Conservation (phyloP, 257 asterid species). For the Solanum virginianum region DNA sequence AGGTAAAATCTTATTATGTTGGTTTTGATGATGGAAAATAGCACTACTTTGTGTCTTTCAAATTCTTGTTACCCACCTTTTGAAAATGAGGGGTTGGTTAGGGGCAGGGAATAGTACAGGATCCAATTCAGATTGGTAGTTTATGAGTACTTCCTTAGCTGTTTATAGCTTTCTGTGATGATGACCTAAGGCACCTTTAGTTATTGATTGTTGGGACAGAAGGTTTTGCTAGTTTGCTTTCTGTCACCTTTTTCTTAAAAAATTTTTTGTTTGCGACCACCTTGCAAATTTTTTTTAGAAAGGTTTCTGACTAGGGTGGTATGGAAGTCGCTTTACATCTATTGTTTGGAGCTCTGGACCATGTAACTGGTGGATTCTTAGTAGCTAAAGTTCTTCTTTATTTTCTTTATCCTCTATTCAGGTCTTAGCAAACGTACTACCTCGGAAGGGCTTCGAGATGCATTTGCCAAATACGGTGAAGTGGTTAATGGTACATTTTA, state of each 20-base stretch:
- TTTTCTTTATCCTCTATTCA: slow-evolving; percentile 11
- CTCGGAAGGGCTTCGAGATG: slow-evolving; percentile 58
- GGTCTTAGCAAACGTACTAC: slow-evolving; percentile 94
- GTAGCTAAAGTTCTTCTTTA: background rate
- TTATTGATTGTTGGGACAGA: background rate
- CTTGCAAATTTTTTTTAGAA: background rate
- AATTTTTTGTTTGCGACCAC: background rate
- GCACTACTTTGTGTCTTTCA: too few species aligned
- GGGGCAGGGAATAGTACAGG: background rate
- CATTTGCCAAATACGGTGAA: slow-evolving; percentile 70
- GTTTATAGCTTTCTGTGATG: background rate
- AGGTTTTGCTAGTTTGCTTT: background rate
- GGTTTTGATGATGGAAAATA: too few species aligned
- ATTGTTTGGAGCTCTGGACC: background rate
- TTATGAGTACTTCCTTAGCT: background rate
- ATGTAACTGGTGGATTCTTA: background rate
- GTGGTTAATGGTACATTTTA: slow-evolving; percentile 46
- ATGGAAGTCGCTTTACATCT: background rate
- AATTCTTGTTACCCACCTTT: too few species aligned
- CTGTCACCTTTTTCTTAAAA: background rate
- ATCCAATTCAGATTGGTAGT: background rate
- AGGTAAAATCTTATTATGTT: too few species aligned
- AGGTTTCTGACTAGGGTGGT: background rate
- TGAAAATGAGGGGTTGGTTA: background rate
- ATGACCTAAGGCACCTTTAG: background rate